phyloP scores from a whole-genome alignment of 1,284 basidiomycete species.

The Abortiporus biennis region DNA sequence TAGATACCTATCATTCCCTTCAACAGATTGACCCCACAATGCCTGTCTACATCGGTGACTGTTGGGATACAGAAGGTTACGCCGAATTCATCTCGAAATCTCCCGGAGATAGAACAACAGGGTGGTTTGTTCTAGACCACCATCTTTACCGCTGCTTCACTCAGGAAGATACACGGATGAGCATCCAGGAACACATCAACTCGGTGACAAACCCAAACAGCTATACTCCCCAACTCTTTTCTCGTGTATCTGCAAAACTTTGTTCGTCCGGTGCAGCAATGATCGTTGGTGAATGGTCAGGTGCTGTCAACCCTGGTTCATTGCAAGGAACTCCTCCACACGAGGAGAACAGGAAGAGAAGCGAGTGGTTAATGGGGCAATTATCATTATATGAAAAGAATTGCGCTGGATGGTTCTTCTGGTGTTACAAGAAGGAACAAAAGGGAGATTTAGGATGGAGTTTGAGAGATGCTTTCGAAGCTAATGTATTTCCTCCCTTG shows the following conservation, averaged over 20 bases:
- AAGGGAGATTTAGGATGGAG: slow-evolving; percentile 75
- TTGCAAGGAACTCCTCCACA: slow-evolving; percentile 37
- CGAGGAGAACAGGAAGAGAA: slow-evolving; percentile 6
- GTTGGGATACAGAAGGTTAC: slow-evolving; percentile 73
- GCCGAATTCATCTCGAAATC: slow-evolving; percentile 41
- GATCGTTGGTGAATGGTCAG: slow-evolving; percentile 84
- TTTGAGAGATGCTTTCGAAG: slow-evolving; percentile 61
- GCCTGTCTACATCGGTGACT: slow-evolving; percentile 74
- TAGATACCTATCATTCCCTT: slow-evolving; percentile 49
- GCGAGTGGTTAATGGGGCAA: slow-evolving; percentile 54
- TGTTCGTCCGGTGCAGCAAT: slow-evolving; percentile 49
- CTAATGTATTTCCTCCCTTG: slow-evolving; percentile 41
- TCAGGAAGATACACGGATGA: slow-evolving; percentile 47
- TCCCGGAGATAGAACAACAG: too few species aligned
- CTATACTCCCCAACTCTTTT: slow-evolving; percentile 34
- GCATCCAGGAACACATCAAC: slow-evolving; percentile 52
- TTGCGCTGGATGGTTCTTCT: slow-evolving; percentile 82
- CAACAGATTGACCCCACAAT: slow-evolving; percentile 47
- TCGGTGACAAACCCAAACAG: slow-evolving; percentile 36
- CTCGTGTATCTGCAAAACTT: slow-evolving; percentile 36
- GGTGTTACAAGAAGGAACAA: slow-evolving; percentile 80
- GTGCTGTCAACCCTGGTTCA: slow-evolving; percentile 67
- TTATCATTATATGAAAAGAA: slow-evolving; percentile 59
- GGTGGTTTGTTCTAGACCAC: slow-evolving; percentile 74
- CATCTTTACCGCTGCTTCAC: slow-evolving; percentile 87